Evolutionary conservation across 1,284 basidiomycete genomes (phyloP).

Genomic region (Coriolopsis trogii): DNA sequence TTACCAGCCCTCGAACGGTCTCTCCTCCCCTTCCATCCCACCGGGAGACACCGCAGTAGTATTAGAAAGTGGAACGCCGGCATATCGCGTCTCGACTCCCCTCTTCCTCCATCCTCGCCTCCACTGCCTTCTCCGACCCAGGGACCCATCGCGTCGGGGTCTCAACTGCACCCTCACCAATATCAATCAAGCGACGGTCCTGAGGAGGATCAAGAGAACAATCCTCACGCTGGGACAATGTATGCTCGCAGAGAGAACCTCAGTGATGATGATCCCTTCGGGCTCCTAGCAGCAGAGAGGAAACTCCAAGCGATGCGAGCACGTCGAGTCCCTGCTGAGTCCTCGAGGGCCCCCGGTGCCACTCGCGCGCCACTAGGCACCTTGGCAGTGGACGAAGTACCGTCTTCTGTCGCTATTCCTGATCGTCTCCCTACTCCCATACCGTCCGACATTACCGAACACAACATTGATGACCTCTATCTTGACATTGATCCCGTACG

Average conservation of each 20-base stretch:
- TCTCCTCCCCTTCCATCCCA: not conserved
- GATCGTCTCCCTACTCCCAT: constrained; percentile 21
- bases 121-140: constrained; percentile 13
- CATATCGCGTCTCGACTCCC: constrained; percentile 16
- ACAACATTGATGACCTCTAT: constrained; percentile 31
- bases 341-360: constrained; percentile 11
- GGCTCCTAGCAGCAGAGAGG: constrained; percentile 44
- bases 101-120: constrained; percentile 20
- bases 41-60: constrained; percentile 12
- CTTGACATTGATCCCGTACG: constrained; percentile 23
- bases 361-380: constrained; percentile 25
- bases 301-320: constrained; percentile 36
- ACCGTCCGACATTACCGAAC: constrained; percentile 21
- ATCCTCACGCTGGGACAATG: constrained; percentile 11
- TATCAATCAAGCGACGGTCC: constrained; percentile 9
- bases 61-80: constrained; percentile 17
- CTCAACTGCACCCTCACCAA: constrained; percentile 1
- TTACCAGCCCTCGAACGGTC: constrained; percentile 12
- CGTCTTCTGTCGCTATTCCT: constrained; percentile 16
- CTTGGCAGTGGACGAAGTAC: constrained; percentile 20
- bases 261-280: constrained; percentile 44
- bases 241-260: constrained; percentile 6
- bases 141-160: constrained; percentile 12
- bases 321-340: constrained; percentile 8
- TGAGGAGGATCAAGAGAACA: constrained; percentile 19